These are phyloP conservation scores for Mucor indicus DNA, from an alignment of 371 early-diverging fungal genomes.

Conservation along the genomic window DNA sequence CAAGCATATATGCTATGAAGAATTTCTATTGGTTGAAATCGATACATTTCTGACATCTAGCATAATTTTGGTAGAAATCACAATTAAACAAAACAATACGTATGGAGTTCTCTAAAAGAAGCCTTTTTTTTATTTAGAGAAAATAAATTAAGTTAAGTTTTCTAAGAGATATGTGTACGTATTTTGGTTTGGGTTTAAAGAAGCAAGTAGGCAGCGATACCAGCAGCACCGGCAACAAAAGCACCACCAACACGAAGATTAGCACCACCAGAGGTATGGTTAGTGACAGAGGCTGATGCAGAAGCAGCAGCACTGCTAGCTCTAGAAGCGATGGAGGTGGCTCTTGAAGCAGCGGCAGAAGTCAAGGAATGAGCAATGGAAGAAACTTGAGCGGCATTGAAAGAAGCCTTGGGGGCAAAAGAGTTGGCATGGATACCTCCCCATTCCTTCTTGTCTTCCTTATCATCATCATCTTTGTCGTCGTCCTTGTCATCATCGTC, in stretches of 20 bases:
- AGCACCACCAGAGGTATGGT: constrained; percentile 2
- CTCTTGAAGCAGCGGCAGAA: constrained; percentile 1
- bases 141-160: too few species aligned
- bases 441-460: too few species aligned
- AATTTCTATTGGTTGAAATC: too few species aligned
- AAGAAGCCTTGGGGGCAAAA: background rate
- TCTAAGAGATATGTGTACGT: too few species aligned
- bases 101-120: too few species aligned
- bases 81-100: too few species aligned
- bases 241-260: constrained; percentile 12
- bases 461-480: background rate
- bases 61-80: too few species aligned
- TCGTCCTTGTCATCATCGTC: background rate
- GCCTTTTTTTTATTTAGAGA: too few species aligned
- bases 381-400: too few species aligned
- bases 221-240: constrained; percentile 21
- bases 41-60: too few species aligned
- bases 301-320: constrained; percentile 4
- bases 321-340: constrained; percentile 1
- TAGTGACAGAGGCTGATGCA: background rate
- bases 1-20: too few species aligned
- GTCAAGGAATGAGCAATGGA: constrained; percentile 1
- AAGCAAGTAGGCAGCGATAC: constrained; percentile 24
- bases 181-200: too few species aligned
- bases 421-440: background rate